phyloP scores from a whole-genome alignment of 192 early-diverging fungal genomes.

The Cetraspora pellucida region DNA sequence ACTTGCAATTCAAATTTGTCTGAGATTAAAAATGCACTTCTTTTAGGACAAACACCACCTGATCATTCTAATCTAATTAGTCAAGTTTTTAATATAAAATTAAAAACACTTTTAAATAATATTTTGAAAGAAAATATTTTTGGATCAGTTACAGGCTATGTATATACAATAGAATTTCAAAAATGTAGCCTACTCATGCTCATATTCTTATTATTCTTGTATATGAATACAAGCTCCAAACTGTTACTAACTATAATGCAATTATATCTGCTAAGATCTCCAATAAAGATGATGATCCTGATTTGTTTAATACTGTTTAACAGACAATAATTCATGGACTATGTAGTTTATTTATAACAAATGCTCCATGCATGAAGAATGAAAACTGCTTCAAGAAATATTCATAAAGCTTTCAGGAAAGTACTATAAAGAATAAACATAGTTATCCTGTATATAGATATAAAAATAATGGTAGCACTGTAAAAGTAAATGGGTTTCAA shows the following conservation, averaged over 20 bases:
- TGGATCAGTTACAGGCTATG: slow-evolving; percentile 36
- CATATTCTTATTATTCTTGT: slow-evolving; percentile 44
- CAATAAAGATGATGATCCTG: slow-evolving; percentile 15
- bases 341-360: slow-evolving; percentile 22
- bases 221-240: slow-evolving; percentile 20
- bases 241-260: slow-evolving; percentile 31
- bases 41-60: slow-evolving; percentile 1
- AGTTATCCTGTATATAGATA: slow-evolving; percentile 39
- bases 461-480: too few relatives aligned
- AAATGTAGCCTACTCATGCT: slow-evolving; percentile 40
- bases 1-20: slow-evolving; percentile 37
- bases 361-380: slow-evolving; percentile 35
- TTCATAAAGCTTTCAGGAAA: slow-evolving; percentile 10
- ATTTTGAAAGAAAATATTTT: slow-evolving; percentile 33
- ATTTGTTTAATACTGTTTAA: slow-evolving; percentile 25
- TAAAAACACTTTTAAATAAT: slow-evolving; percentile 26
- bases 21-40: slow-evolving; percentile 31
- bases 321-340: slow-evolving; percentile 41
- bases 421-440: slow-evolving; percentile 23
- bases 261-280: slow-evolving; percentile 40
- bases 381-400: slow-evolving; percentile 38
- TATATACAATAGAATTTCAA: slow-evolving; percentile 45
- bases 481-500: neutral
- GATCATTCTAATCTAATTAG: slow-evolving; percentile 36
- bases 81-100: slow-evolving; percentile 34